Evolutionary conservation across 192 early-diverging fungal genomes (phyloP).

Genomic region (Diversispora epigaea): DNA sequence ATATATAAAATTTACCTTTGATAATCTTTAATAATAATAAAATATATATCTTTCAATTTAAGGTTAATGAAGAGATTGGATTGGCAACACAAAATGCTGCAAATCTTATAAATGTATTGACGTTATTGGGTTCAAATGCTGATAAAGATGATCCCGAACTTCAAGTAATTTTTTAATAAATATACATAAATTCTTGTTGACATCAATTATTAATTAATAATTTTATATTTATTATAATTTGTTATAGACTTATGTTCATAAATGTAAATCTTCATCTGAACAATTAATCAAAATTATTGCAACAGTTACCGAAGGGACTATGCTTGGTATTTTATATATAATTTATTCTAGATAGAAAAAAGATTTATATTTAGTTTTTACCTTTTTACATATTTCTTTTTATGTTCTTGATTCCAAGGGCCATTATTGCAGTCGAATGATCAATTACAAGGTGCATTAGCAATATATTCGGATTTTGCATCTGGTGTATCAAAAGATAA

Average conservation of each 20-base stretch:
- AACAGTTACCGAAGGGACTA: not conserved
- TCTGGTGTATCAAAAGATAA: not conserved
- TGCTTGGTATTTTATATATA: constrained; percentile 5
- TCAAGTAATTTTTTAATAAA: too few species aligned
- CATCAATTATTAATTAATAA: not conserved
- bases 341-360: not conserved
- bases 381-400: not conserved
- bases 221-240: not conserved
- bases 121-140: not conserved
- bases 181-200: not conserved
- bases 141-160: constrained; percentile 11
- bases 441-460: constrained; percentile 12
- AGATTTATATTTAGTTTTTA: not conserved
- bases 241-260: not conserved
- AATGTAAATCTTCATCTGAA: constrained; percentile 7
- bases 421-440: constrained; percentile 20
- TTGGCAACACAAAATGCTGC: constrained; percentile 19
- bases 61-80: constrained; percentile 24
- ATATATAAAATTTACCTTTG: too few species aligned
- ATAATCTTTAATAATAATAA: too few species aligned
- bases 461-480: constrained; percentile 3
- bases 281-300: constrained; percentile 21
- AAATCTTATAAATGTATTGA: constrained; percentile 16
- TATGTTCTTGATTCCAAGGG: not conserved
- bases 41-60: not conserved